These are phyloP conservation scores for Corniculantispora saksenae DNA, from an alignment of 2,329 filamentous ascomycete genomes.

Conservation along the genomic window DNA sequence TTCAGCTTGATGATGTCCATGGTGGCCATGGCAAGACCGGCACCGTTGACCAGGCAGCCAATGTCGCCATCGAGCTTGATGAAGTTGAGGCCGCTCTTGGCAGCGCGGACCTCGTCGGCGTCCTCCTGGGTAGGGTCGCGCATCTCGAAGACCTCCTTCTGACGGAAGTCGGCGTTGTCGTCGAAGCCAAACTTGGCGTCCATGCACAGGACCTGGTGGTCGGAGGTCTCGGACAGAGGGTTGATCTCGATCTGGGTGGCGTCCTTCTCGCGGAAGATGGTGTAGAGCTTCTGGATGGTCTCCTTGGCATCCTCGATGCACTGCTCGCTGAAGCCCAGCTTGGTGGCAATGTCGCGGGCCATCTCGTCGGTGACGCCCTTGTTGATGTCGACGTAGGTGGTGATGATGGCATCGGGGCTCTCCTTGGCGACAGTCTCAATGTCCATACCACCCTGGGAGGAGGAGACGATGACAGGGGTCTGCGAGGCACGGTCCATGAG, in stretches of 20 bases:
- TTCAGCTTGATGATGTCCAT: slow-evolving; percentile 99
- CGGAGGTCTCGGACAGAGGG: slow-evolving; percentile 94
- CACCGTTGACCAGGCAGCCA: slow-evolving; percentile 98
- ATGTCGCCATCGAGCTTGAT: slow-evolving; percentile 99
- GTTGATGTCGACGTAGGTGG: slow-evolving; percentile 92
- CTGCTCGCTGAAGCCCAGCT: slow-evolving; percentile 97
- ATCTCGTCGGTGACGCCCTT: slow-evolving; percentile 94
- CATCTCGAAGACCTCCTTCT: slow-evolving; percentile 94
- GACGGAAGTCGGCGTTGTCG: slow-evolving; percentile 97
- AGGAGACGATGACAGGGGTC: slow-evolving; percentile 92
- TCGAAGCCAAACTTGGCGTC: slow-evolving; percentile 99
- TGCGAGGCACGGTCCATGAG: slow-evolving; percentile 96
- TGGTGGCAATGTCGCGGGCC: slow-evolving; percentile 81
- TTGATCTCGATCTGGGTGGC: slow-evolving; percentile 99
- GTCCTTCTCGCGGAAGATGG: slow-evolving; percentile 97
- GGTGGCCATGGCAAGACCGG: slow-evolving; percentile 98
- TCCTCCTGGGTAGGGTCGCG: slow-evolving; percentile 96
- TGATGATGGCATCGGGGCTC: slow-evolving; percentile 91
- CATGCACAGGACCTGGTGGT: slow-evolving; percentile 98
- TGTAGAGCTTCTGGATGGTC: slow-evolving; percentile 98
- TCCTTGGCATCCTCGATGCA: slow-evolving; percentile 94
- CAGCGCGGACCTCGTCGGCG: slow-evolving; percentile 94
- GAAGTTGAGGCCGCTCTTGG: slow-evolving; percentile 94
- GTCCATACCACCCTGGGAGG: slow-evolving; percentile 98
- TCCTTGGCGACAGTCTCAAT: slow-evolving; percentile 99